phyloP scores from a whole-genome alignment of 2,329 filamentous ascomycete genomes.

The Westerdykella sp. region DNA sequence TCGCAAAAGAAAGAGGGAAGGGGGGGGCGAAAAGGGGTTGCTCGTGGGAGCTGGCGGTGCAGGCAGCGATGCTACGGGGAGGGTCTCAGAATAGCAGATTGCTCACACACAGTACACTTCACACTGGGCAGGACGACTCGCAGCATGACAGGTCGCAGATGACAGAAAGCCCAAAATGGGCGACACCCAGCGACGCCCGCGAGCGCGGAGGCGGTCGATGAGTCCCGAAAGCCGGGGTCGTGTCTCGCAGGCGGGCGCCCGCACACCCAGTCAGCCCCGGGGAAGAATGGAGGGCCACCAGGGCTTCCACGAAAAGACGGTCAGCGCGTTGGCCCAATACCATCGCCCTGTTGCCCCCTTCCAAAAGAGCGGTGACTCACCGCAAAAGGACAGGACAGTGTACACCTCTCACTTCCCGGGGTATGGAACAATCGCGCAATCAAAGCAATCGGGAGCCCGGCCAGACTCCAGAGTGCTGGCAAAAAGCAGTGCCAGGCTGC shows the following conservation, averaged over 20 bases:
- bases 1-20: too few relatives aligned
- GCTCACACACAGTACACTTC: not conserved
- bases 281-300: conserved; percentile 8
- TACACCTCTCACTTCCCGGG: too few relatives aligned
- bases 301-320: conserved; percentile 17
- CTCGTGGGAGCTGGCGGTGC: too few relatives aligned
- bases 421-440: not conserved
- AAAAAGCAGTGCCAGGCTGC: conserved; percentile 15
- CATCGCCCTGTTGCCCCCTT: conserved; percentile 6
- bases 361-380: conserved; percentile 29
- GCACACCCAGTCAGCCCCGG: conserved; percentile 1
- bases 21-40: too few relatives aligned
- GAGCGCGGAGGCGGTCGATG: conserved; percentile 14
- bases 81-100: conserved; percentile 1
- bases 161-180: too few relatives aligned
- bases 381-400: conserved; percentile 7
- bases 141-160: conserved; percentile 10
- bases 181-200: too few relatives aligned
- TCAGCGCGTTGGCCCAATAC: conserved; percentile 20
- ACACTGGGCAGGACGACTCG: conserved; percentile 4
- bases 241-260: not conserved
- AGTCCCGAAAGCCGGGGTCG: conserved; percentile 22
- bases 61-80: not conserved
- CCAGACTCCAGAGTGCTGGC: conserved; percentile 21
- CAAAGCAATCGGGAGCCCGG: conserved; percentile 25